Percentiles rank a stretch among this genome's conserved stretches.
Evolutionary conservation across 768 basidiomycete species (phyloP).

Genomic region (Rhodotorula babjevae): DNA sequence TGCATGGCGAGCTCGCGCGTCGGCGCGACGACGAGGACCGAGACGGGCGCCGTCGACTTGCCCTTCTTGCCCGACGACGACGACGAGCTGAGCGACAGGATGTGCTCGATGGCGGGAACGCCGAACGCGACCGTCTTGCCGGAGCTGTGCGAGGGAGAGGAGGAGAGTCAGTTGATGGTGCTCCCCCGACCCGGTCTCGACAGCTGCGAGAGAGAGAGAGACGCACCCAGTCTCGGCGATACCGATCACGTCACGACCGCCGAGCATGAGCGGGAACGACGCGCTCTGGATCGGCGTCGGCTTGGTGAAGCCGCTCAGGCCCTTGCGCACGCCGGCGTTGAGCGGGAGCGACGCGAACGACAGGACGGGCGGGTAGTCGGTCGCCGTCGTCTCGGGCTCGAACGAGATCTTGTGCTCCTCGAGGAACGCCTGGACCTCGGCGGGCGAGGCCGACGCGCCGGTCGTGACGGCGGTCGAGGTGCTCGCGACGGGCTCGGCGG

Average conservation of each 20-base stretch:
- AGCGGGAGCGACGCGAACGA: slow-evolving; percentile 71
- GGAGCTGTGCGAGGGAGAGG: slow-evolving; percentile 17
- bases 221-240: slow-evolving; percentile 91
- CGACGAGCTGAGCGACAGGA: slow-evolving; percentile 47
- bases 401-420: slow-evolving; percentile 69
- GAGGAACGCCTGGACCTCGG: slow-evolving; percentile 63
- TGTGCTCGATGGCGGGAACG: slow-evolving; percentile 70
- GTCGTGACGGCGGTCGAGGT: slow-evolving; percentile 40
- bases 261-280: slow-evolving; percentile 48
- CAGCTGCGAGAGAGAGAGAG: slow-evolving; percentile 40
- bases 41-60: slow-evolving; percentile 39
- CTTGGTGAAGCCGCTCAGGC: slow-evolving; percentile 68
- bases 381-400: slow-evolving; percentile 53
- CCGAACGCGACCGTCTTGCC: slow-evolving; percentile 97
- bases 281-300: slow-evolving; percentile 96
- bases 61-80: slow-evolving; percentile 43
- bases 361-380: slow-evolving; percentile 61
- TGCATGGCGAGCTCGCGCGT: slow-evolving; percentile 95
- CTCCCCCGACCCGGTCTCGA: neutral
- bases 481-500: slow-evolving; percentile 41
- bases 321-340: slow-evolving; percentile 58
- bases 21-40: slow-evolving; percentile 77
- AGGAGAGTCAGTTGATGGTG: neutral
- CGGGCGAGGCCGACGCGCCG: slow-evolving; percentile 45
- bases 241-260: slow-evolving; percentile 67